Conservation (phyloP, 129 eudicot genomes). For the Glebionis coronaria region DNA sequence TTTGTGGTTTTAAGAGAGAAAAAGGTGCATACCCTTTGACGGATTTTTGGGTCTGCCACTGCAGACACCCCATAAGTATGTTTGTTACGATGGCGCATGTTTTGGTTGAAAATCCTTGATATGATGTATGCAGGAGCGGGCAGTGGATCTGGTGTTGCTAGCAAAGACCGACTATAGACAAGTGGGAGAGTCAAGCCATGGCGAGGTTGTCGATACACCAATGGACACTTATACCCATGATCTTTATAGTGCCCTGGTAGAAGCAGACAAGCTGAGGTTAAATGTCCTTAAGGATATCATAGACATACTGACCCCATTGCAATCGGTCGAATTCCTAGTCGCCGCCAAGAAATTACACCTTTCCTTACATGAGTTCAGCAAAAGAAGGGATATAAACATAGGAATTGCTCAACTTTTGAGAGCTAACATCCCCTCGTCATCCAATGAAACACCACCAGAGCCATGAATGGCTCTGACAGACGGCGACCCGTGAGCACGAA, state of each 20-base stretch:
- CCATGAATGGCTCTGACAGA: not conserved
- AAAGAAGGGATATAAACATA: constrained; percentile 29
- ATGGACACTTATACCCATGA: constrained; percentile 37
- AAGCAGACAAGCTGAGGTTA: constrained; percentile 42
- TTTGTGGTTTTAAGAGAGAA: too few species aligned
- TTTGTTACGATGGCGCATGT: too few species aligned
- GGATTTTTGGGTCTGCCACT: too few species aligned
- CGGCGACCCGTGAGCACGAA: too few species aligned
- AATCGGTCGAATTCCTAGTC: constrained; percentile 35
- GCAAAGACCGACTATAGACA: constrained; percentile 5
- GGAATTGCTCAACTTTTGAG: constrained; percentile 16
- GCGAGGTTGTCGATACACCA: constrained; percentile 20
- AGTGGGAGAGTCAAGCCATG: constrained; percentile 27
- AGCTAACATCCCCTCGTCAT: not conserved
- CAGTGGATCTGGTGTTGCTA: constrained; percentile 36
- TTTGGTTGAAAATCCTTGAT: too few species aligned
- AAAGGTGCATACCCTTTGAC: too few species aligned
- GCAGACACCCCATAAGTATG: too few species aligned
- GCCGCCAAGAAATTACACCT: constrained; percentile 45
- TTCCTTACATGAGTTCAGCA: constrained; percentile 37
- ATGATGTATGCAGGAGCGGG: constrained; percentile 33
- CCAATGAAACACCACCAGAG: not conserved
- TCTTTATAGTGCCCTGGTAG: constrained; percentile 16
- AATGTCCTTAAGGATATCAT: constrained; percentile 35
- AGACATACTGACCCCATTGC: constrained; percentile 39